Conservation (phyloP, 768 basidiomycete genomes). For the Panus rudis region DNA sequence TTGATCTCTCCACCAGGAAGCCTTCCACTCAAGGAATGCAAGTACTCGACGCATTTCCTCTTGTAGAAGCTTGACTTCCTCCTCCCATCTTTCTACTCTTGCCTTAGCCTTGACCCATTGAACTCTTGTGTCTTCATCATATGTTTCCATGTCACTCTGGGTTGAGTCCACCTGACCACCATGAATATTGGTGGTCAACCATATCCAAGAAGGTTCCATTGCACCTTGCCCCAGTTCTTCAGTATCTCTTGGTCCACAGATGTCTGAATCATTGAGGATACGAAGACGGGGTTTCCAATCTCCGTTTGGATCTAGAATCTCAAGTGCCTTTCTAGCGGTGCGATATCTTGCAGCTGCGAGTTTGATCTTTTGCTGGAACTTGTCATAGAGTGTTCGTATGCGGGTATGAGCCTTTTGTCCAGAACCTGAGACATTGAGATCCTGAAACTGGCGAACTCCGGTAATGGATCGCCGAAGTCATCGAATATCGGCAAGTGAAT, state of each 20-base stretch:
- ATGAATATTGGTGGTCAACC: too few species aligned
- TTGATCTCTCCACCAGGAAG: background rate
- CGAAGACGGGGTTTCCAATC: background rate
- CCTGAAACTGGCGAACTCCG: conserved; percentile 2
- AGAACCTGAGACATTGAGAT: conserved; percentile 2
- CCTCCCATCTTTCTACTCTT: background rate
- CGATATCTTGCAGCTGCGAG: background rate
- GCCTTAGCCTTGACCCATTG: background rate
- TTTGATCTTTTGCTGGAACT: background rate
- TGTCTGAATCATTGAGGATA: background rate
- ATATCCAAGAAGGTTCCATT: background rate
- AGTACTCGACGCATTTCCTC: background rate
- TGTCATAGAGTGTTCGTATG: background rate
- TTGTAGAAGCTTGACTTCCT: background rate
- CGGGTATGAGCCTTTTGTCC: conserved; percentile 3
- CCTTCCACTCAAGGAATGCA: background rate
- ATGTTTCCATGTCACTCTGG: background rate
- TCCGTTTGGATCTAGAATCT: background rate
- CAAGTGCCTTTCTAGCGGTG: background rate
- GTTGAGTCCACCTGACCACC: too few species aligned
- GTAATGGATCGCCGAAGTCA: background rate
- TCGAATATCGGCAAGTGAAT: conserved; percentile 9
- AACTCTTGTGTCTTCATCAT: background rate
- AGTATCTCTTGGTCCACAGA: background rate
- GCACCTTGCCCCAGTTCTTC: background rate